A percentile compares a stretch with the other conserved stretches of the same genome.
Evolutionary conservation across 345 rosid species (phyloP).

Genomic region (Eucalyptus cloeziana): DNA sequence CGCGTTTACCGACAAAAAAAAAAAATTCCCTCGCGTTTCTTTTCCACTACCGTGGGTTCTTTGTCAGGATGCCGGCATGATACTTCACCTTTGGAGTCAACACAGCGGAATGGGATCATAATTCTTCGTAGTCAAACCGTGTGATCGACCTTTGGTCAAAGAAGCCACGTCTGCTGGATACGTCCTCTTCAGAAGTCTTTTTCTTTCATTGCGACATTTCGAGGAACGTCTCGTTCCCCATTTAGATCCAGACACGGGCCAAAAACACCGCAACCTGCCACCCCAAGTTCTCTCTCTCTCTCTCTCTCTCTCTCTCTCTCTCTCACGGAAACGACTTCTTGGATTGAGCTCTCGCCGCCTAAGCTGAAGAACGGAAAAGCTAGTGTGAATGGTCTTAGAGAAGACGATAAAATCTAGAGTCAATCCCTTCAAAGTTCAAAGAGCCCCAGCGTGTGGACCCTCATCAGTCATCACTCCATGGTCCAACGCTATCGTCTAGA

Average conservation of each 20-base stretch:
- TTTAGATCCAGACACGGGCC: not conserved
- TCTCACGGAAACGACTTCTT: not conserved
- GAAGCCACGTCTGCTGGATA: not conserved
- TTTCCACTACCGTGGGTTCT: not conserved
- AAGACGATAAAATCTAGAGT: not conserved
- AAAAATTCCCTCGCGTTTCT: not conserved
- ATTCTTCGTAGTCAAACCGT: not conserved
- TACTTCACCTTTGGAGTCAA: not conserved
- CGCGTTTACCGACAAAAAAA: too few relatives aligned
- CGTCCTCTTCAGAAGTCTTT: not conserved
- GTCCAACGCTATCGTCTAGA: not conserved
- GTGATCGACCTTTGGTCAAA: not conserved
- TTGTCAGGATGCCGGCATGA: not conserved
- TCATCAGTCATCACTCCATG: not conserved
- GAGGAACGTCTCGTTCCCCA: not conserved
- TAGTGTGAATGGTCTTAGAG: not conserved
- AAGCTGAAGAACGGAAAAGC: not conserved
- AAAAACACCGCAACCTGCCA: not conserved
- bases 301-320: not conserved
- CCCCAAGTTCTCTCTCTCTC: not conserved
- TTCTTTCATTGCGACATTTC: not conserved
- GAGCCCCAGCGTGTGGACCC: not conserved
- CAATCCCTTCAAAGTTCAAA: not conserved
- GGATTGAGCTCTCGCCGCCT: not conserved
- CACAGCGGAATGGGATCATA: not conserved